Evolutionary conservation across 208 protist genomes (phyloP).

Genomic region (Leishmania arabica): DNA sequence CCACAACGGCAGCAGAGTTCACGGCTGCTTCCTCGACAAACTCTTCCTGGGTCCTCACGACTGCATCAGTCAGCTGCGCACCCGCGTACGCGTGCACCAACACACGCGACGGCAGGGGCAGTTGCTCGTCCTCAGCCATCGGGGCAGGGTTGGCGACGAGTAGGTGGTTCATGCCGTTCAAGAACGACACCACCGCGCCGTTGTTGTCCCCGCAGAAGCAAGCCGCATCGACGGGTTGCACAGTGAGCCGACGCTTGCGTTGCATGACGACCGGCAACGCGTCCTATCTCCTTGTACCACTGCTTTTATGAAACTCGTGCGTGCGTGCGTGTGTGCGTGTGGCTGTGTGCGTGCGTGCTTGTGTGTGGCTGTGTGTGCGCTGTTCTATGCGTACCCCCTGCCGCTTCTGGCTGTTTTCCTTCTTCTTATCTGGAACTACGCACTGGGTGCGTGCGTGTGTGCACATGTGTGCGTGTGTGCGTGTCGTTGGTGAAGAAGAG

Average conservation of each 20-base stretch:
- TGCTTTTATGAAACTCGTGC: neutral
- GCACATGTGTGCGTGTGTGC: no score
- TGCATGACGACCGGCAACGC: slow-evolving; percentile 5
- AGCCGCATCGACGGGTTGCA: slow-evolving; percentile 27
- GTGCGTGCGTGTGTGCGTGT: neutral
- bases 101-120: slow-evolving; percentile 34
- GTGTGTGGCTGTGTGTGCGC: no score
- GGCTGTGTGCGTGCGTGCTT: neutral
- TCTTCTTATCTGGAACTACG: slow-evolving; percentile 7
- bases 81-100: slow-evolving; percentile 38
- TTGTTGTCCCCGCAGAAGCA: slow-evolving; percentile 29
- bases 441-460: neutral
- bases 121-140: slow-evolving; percentile 20
- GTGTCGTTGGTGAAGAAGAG: neutral
- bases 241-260: slow-evolving; percentile 28
- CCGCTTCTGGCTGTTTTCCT: neutral
- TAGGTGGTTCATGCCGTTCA: slow-evolving; percentile 42
- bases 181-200: slow-evolving; percentile 36
- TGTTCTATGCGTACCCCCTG: neutral
- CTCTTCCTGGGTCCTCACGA: slow-evolving; percentile 27
- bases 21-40: slow-evolving; percentile 32
- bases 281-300: neutral
- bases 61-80: slow-evolving; percentile 27
- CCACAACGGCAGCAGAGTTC: slow-evolving; percentile 31
- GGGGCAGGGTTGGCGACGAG: slow-evolving; percentile 21